phyloP scores from a whole-genome alignment of 1,284 basidiomycete species.

The Moesziomyces parantarcticus region DNA sequence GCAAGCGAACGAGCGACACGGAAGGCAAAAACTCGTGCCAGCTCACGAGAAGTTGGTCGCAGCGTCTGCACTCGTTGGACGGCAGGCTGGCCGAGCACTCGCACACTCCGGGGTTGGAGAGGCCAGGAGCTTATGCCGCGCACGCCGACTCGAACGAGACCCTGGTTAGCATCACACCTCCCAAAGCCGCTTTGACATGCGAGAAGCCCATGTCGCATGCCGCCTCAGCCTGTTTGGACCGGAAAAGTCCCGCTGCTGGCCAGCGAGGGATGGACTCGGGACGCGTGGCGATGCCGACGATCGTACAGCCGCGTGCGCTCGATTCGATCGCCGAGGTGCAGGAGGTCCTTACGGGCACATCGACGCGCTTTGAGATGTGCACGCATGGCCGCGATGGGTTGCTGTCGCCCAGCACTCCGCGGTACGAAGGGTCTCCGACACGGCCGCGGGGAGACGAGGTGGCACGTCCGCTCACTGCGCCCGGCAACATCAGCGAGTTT shows the following conservation, averaged over 20 bases:
- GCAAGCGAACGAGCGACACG: neutral
- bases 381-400: neutral
- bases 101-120: too few relatives aligned
- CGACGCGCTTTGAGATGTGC: neutral
- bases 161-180: neutral
- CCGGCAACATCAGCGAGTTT: neutral
- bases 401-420: neutral
- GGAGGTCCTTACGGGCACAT: slow-evolving; percentile 12
- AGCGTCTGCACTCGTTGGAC: slow-evolving; percentile 20
- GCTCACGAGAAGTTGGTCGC: neutral
- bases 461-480: neutral
- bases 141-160: neutral
- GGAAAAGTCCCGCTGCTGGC: too few relatives aligned
- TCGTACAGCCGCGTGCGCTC: slow-evolving; percentile 11
- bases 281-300: neutral
- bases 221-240: too few relatives aligned
- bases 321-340: slow-evolving; percentile 37
- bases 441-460: neutral
- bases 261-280: too few relatives aligned
- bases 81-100: neutral
- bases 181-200: neutral
- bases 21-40: neutral
- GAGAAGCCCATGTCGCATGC: neutral
- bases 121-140: too few relatives aligned
- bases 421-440: neutral